Base-by-base conservation (phyloP, 2,329 filamentous ascomycete species). In the Fusarium nurragi region DNA sequence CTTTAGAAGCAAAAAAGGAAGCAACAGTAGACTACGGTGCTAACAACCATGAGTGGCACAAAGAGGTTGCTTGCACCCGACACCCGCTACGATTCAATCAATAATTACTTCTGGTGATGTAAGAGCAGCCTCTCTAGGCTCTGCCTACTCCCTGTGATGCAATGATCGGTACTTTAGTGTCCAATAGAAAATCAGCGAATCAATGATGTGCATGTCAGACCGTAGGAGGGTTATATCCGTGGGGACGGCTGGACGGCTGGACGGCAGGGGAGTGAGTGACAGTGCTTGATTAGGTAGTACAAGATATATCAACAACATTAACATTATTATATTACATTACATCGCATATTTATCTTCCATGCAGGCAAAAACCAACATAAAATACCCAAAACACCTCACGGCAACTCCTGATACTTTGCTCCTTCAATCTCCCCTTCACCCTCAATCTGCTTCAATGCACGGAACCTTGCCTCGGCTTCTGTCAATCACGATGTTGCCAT, bases 201-300 rank as follows among this genome's bases (percentile, higher is more conserved):
- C 23, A 52, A 46, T 45, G 48, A 52, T 52, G 48, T 52, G 39
- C 48, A 46, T 52, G 25, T n/a, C n/a, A 21, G 40, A 28, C 7
- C 38, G 25, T 52, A 36, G 37, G 16, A 18, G 19, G 39, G 26
- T 30, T 30, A 30, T 30, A 30, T 30, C 26, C 26, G 13, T 12
- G 26, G 26, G 5, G 14, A 14, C 26, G 26, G 6, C 13, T n/a
- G n/a, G n/a, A n/a, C n/a, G n/a, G 8, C 16, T 18, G 6, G 16
- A n/a, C 32, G n/a, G n/a, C n/a, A 16, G 32, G 30, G 32, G 32
- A 32, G 28, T n/a, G n/a, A 30, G 5, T 34, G 32, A 10, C 32
- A 34, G 32, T 34, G 32, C 32, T 34, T 18, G n/a, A 34, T n/a
- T 10, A 34, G n/a, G 16, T 34, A 34, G 8, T 34, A 34, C 14